Evolutionary conservation across 2,329 filamentous ascomycete species (phyloP), one percentile per base, ranked within the genome.

Genomic region (Talaromyces funiculosus): DNA sequence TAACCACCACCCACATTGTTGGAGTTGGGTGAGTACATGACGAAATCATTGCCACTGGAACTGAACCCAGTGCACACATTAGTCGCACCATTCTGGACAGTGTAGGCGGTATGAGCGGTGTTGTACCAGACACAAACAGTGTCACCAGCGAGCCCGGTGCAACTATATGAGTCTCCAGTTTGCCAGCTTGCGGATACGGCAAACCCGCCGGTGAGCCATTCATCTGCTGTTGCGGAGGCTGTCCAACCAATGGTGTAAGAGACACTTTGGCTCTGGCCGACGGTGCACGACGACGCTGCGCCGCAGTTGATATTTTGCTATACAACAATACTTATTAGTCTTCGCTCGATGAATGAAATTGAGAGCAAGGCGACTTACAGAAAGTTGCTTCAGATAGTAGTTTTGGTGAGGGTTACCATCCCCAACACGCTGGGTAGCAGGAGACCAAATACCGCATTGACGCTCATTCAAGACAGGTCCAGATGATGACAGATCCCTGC

Each of bases 231-330:
- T 35, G 49, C 49, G 6, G 3, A 2, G 4, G 49, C 49, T 8
- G 49, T 53, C 49, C 49, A 53, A 18, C 49, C 49, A n/a, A 53
- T 53, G 18, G 49, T 53, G 49, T 35, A 53, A 7, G 49, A 53
- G 5, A 22, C 12, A 20, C 49, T 53, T 22, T 53, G 6, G n/a
- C 6, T 20, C n/a, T 53, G 18, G 49, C 49, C 49, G 18, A 53
- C 49, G 14, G n/a, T 35, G 49, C 49, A 53, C 18, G 29, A 35
- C 6, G 14, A n/a, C 20, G 42, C 42, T 14, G 29, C 49, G 10
- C 49, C 49, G 29, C 49, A 53, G 31, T 35, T 35, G 22, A 53
- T 53, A 7, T 53, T 53, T 53, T 53, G 29, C 45, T 49, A 12
- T 42, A 22, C 14, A 37, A 37, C 12, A 22, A 42, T 20, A 22